Conservation (phyloP, 805 yeast species). For the Myxozyma udenii region DNA sequence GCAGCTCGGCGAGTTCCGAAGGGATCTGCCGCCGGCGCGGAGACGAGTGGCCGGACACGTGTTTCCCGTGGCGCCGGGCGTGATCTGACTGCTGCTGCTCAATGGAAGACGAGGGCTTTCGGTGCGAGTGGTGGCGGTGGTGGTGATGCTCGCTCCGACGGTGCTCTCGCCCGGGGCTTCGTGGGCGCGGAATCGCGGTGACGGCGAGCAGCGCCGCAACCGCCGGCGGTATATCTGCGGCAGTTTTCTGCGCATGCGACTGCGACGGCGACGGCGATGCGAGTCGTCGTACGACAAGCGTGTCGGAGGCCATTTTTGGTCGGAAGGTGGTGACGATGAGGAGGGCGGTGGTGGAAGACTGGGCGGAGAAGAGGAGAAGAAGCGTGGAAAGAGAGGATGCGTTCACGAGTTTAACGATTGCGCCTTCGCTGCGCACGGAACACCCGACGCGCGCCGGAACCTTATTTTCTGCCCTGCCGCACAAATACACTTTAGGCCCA, state of each 20-base stretch:
- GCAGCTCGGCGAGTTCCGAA: conserved; percentile 19
- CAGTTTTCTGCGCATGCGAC: not conserved
- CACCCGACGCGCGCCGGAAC: too few species aligned
- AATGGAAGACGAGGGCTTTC: not conserved
- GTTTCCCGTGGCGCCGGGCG: conserved; percentile 1
- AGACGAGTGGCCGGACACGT: conserved; percentile 4
- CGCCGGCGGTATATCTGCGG: conserved; percentile 22
- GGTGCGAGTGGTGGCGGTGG: not conserved
- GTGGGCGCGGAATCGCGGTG: conserved; percentile 28
- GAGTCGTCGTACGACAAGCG: conserved; percentile 16
- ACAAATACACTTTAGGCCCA: too few species aligned
- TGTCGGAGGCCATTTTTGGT: conserved; percentile 20
- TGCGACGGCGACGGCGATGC: conserved; percentile 1
- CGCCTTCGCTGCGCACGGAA: too few species aligned
- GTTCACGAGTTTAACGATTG: too few species aligned
- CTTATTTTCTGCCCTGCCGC: too few species aligned
- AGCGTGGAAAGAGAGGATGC: not conserved
- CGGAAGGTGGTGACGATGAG: too few species aligned
- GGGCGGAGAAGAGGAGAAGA: not conserved
- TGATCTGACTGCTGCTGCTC: not conserved
- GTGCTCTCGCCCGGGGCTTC: not conserved
- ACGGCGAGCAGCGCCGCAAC: conserved; percentile 31
- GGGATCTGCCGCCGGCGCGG: conserved; percentile 11
- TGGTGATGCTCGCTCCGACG: not conserved
- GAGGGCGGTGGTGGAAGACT: not conserved